Evolutionary conservation across 768 basidiomycete species (phyloP), one percentile per base, ranked within the genome.

Genomic region (Boletus bicolor): DNA sequence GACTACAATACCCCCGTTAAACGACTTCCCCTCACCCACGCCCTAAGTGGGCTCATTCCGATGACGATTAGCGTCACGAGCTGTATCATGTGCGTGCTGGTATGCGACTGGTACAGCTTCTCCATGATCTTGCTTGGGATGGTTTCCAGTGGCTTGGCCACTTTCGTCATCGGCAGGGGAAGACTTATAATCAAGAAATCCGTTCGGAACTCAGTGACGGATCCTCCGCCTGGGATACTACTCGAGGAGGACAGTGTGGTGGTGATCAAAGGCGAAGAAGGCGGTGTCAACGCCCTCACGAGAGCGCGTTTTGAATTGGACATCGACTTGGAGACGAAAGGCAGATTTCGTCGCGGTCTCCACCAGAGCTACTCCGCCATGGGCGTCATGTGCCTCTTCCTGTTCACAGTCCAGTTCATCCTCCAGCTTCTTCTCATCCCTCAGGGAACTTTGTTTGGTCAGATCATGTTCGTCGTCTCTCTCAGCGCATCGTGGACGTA

Each of bases 351-450:
- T 42, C 55, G 37, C 7, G 17, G 53, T 32, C 32, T 60, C 30
- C 39, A 17, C 47, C 43, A 32, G 9, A 28, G 55, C 32, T 60
- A 63, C 36, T 43, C 51, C 4, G 41, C 49, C 8, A 43, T 58
- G 2, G 60, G 62, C 54, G 35, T 51, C 36, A 37, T 64, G 21
- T 69, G 63, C 46, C 61, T 68, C 15, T 55, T 68, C 47, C 51
- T 73, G 10, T 60, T 71, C 46, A 62, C 63, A 19, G 47, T 54
- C 32, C 67, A 75, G 34, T 68, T 70, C 56, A 56, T 74, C 44
- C 54, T 62, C 24, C 69, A 73, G 54, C 62, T 74, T 36, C 61
- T 73, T 41, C 64, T 73, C 51, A 62, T 72, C 28, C 72, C 72
- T 1, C 68, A 71, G 34, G 67, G 64, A n/a, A 57, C 60, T 5